Percentiles rank a stretch among this genome's conserved stretches.
Evolutionary conservation across 768 basidiomycete species (phyloP).

Genomic region (Leucocoprinus leucothites): DNA sequence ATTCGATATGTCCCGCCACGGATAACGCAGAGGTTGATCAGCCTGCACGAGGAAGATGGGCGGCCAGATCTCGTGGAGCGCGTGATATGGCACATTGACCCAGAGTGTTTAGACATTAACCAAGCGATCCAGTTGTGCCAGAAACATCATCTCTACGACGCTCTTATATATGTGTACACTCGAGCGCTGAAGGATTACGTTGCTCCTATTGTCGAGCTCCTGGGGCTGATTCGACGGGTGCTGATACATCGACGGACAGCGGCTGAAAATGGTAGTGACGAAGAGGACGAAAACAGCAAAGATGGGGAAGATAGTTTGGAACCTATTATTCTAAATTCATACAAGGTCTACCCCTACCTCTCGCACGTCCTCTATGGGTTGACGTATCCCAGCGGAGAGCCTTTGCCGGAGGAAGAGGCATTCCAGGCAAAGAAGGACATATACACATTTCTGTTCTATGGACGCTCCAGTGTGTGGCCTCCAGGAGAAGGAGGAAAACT

Average conservation of each 20-base stretch:
- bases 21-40: constrained; percentile 82
- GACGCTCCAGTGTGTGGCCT: constrained; percentile 79
- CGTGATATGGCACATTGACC: constrained; percentile 96
- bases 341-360: constrained; percentile 91
- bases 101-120: constrained; percentile 86
- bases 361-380: constrained; percentile 77
- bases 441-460: constrained; percentile 83
- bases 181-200: constrained; percentile 86
- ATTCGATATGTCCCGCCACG: constrained; percentile 79
- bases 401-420: constrained; percentile 63
- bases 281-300: constrained; percentile 21
- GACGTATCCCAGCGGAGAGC: constrained; percentile 82
- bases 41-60: constrained; percentile 67
- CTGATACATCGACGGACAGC: constrained; percentile 47
- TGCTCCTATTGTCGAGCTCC: constrained; percentile 81
- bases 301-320: constrained; percentile 44
- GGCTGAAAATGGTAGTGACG: constrained; percentile 25
- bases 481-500: constrained; percentile 65
- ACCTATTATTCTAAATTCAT: constrained; percentile 65
- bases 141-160: constrained; percentile 82
- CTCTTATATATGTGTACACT: constrained; percentile 91
- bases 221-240: constrained; percentile 71
- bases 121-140: constrained; percentile 89
- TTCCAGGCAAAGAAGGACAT: constrained; percentile 66
- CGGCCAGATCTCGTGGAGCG: constrained; percentile 79